Conservation (phyloP, 2,329 filamentous ascomycete species). For the Trichoderma koningiopsis region DNA sequence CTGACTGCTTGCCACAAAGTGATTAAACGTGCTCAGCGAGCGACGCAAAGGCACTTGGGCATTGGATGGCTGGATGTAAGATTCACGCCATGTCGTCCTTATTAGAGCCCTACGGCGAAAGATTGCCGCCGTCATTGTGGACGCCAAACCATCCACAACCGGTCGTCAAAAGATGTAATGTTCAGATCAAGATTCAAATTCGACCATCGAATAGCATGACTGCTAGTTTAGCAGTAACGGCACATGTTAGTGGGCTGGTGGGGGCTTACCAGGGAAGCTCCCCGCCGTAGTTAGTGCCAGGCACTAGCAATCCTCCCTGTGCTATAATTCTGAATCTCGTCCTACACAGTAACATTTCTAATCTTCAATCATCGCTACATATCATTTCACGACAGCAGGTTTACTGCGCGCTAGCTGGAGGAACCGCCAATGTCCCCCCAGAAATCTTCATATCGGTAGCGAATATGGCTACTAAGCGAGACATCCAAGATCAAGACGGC, state of each 20-base stretch:
- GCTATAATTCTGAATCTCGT: constrained; percentile 4
- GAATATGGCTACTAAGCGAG: constrained; percentile 43
- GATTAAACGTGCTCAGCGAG: constrained; percentile 39
- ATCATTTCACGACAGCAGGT: not conserved
- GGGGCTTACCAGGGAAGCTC: constrained; percentile 23
- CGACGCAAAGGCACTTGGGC: constrained; percentile 32
- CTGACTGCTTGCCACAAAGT: constrained; percentile 41
- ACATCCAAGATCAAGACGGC: constrained; percentile 35
- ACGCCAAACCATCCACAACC: constrained; percentile 31
- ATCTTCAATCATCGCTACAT: not conserved
- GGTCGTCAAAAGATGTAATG: not conserved
- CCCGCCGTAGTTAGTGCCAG: constrained; percentile 21
- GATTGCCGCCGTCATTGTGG: constrained; percentile 39
- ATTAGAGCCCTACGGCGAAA: constrained; percentile 31
- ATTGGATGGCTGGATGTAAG: constrained; percentile 1
- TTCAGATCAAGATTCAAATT: not conserved
- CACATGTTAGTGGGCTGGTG: constrained; percentile 12
- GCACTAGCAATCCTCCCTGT: constrained; percentile 7
- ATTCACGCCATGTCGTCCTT: constrained; percentile 12
- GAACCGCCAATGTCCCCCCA: not conserved
- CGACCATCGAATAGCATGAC: not conserved
- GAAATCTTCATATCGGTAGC: not conserved
- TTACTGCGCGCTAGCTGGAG: no score
- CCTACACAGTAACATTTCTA: not conserved
- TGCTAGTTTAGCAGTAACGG: not conserved